phyloP scores from a whole-genome alignment of 352 stramenopile species.

The Elongisporangium anandrum region DNA sequence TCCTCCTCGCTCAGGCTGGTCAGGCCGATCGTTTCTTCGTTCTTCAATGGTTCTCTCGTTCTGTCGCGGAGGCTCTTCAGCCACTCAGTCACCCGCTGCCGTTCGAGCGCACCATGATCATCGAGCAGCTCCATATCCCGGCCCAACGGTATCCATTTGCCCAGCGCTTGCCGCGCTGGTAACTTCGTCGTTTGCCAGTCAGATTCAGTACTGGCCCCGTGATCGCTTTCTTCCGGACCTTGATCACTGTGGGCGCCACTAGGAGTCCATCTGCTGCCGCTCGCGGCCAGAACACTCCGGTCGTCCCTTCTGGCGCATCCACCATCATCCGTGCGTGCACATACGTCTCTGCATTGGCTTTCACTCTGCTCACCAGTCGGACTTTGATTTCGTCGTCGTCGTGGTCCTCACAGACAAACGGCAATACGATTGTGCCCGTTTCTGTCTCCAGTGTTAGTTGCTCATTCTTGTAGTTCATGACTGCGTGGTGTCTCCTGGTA shows the following conservation, averaged over 20 bases:
- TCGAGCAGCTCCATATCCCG: slow-evolving; percentile 9
- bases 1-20: slow-evolving; percentile 1
- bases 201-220: slow-evolving; percentile 11
- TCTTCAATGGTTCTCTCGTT: background rate
- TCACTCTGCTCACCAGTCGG: slow-evolving; percentile 7
- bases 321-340: slow-evolving; percentile 3
- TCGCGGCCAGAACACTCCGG: slow-evolving; percentile 7
- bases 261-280: background rate
- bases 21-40: slow-evolving; percentile 7
- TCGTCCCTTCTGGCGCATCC: slow-evolving; percentile 5
- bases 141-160: slow-evolving; percentile 9
- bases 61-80: background rate
- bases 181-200: slow-evolving; percentile 9
- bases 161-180: slow-evolving; percentile 6
- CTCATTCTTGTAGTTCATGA: slow-evolving; percentile 5
- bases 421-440: background rate
- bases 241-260: slow-evolving; percentile 6
- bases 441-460: slow-evolving; percentile 3
- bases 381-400: background rate
- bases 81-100: background rate
- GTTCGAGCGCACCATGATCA: slow-evolving; percentile 4
- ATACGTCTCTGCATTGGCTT: slow-evolving; percentile 2
- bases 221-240: background rate
- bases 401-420: background rate
- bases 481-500: background rate